Percentiles rank a stretch among this genome's conserved stretches.
phyloP scores from a whole-genome alignment of 768 basidiomycete genomes.

The Lactifluus pinguis region DNA sequence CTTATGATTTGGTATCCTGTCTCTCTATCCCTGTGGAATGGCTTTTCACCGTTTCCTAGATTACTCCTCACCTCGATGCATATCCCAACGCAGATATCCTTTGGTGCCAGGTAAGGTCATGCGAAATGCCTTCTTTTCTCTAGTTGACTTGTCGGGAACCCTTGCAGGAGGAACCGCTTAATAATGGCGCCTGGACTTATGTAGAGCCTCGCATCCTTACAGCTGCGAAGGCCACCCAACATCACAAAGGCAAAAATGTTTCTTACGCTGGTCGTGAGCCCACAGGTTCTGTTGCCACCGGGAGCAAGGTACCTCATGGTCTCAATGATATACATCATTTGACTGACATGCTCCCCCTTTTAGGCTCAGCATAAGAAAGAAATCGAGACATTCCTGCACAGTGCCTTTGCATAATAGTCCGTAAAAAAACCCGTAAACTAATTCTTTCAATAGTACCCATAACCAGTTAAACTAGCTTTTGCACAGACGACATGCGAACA shows the following conservation, averaged over 20 bases:
- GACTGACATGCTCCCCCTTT: neutral
- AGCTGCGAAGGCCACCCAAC: constrained; percentile 79
- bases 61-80: constrained; percentile 90
- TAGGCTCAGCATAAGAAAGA: constrained; percentile 86
- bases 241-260: constrained; percentile 89
- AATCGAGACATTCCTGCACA: constrained; percentile 61
- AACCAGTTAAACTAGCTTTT: neutral
- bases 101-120: constrained; percentile 73
- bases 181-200: constrained; percentile 97
- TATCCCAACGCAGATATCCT: constrained; percentile 92
- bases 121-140: neutral
- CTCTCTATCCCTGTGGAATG: neutral
- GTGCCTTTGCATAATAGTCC: constrained; percentile 39
- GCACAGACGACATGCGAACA: neutral
- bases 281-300: constrained; percentile 85
- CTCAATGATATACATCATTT: neutral
- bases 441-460: constrained; percentile 1
- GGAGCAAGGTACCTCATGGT: constrained; percentile 59
- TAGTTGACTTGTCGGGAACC: constrained; percentile 1
- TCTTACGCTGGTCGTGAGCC: constrained; percentile 89
- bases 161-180: constrained; percentile 84
- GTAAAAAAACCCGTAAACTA: neutral
- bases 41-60: constrained; percentile 31
- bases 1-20: constrained; percentile 76
- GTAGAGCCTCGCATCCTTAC: constrained; percentile 90